A percentile compares a stretch with the other conserved stretches of the same genome.
Conservation (phyloP, 2,329 filamentous ascomycete genomes). For the Magnaporthiopsis rhizophila region DNA sequence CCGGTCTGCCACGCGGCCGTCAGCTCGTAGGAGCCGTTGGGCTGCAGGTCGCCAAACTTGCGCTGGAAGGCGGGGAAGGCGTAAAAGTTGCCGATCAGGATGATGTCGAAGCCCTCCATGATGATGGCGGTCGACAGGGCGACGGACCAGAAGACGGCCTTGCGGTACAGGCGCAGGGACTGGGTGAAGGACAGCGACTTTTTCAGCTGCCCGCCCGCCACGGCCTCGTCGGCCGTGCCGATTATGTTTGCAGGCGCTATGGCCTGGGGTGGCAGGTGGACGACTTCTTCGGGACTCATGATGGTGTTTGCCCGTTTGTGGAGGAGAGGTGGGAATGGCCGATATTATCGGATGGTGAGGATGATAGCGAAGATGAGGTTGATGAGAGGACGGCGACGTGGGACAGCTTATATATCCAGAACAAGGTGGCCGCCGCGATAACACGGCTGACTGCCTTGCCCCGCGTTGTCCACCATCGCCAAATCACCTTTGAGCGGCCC, state of each 20-base stretch:
- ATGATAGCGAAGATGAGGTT: not conserved
- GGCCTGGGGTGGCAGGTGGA: not conserved
- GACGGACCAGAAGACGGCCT: slow-evolving; percentile 22
- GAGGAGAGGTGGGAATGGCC: no score
- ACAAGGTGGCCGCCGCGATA: not conserved
- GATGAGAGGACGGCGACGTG: not conserved
- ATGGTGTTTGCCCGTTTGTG: not conserved
- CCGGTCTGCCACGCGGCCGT: slow-evolving; percentile 50
- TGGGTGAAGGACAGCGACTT: slow-evolving; percentile 10
- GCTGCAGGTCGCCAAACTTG: slow-evolving; percentile 13
- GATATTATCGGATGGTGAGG: not conserved
- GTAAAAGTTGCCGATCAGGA: slow-evolving; percentile 16
- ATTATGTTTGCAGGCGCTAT: not conserved
- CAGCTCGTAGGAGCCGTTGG: slow-evolving; percentile 33
- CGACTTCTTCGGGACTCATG: not conserved
- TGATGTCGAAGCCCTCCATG: slow-evolving; percentile 30
- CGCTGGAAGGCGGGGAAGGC: slow-evolving; percentile 25
- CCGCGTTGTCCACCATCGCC: no score
- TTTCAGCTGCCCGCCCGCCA: not conserved
- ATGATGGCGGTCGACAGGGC: slow-evolving; percentile 28
- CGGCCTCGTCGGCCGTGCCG: not conserved
- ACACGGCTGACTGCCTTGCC: not conserved
- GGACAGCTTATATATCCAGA: not conserved
- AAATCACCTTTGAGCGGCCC: no score
- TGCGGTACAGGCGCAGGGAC: slow-evolving; percentile 15